phyloP scores from a whole-genome alignment of 495 filamentous ascomycete genomes.

The Pseudomonodictys pantanalensis region DNA sequence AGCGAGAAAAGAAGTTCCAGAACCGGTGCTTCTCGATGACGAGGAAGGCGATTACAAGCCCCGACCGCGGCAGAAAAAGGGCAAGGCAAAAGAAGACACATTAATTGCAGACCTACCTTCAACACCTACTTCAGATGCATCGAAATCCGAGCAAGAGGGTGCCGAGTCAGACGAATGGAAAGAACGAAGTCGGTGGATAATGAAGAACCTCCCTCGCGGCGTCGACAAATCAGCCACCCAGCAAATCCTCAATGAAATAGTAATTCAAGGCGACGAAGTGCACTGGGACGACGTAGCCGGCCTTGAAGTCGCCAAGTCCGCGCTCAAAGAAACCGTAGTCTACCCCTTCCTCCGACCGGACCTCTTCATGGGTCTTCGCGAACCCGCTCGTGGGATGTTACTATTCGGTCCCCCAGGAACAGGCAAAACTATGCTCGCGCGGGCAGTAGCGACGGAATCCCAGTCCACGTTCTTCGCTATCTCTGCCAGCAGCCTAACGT shows the following conservation, averaged over 20 bases:
- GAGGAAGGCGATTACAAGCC: neutral
- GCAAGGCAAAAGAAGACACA: slow-evolving; percentile 10
- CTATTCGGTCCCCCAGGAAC: slow-evolving; percentile 96
- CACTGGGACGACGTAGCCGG: slow-evolving; percentile 95
- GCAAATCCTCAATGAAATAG: slow-evolving; percentile 94
- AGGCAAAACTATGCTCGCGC: slow-evolving; percentile 96
- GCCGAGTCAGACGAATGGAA: slow-evolving; percentile 41
- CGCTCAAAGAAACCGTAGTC: slow-evolving; percentile 92
- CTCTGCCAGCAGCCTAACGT: slow-evolving; percentile 87
- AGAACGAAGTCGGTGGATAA: slow-evolving; percentile 55
- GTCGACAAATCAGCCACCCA: slow-evolving; percentile 79
- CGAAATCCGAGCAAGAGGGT: slow-evolving; percentile 35
- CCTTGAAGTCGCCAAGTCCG: slow-evolving; percentile 83
- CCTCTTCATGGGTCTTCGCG: slow-evolving; percentile 89
- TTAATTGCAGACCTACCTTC: slow-evolving; percentile 19
- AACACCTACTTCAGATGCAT: slow-evolving; percentile 34
- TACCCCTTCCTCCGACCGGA: slow-evolving; percentile 97
- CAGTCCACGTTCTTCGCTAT: slow-evolving; percentile 97
- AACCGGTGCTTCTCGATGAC: neutral
- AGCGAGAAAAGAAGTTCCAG: neutral
- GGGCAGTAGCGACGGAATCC: slow-evolving; percentile 92
- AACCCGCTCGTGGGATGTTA: slow-evolving; percentile 92
- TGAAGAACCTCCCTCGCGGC: slow-evolving; percentile 74
- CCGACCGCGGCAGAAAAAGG: neutral
- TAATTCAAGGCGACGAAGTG: slow-evolving; percentile 90